Base-by-base conservation (phyloP, 805 yeast genomes). In the Barnettozyma wickerhamii region DNA sequence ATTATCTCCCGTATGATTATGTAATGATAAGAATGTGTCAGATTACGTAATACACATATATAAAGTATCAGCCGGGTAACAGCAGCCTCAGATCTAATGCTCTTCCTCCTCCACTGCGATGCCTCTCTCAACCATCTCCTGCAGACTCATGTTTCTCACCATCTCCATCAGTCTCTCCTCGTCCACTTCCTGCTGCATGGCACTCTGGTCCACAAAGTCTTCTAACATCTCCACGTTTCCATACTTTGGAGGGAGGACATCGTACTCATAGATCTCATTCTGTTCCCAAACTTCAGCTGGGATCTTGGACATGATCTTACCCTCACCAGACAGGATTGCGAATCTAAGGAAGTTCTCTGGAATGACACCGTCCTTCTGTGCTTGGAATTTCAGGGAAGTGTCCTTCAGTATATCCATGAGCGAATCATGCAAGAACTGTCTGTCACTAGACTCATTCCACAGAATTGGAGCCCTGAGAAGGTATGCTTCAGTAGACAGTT, bases 291-390 rank as follows among this genome's bases (percentile, higher is more conserved):
- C 68, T 3, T 60, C 50, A 19, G 68, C 53, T 1, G 95, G 95
- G 19, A 84, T 67, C 48, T 75, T 74, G 1, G 86, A 85, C 84
- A 84, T 78, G 1, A 81, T 71, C 31, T 77, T 72, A 19, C 77
- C 77, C 57, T 84, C 93, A 14, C 84, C 85, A 0, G 89, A 80
- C 31, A 84, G 60, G 24, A 84, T 70, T 3, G 79, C 81, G 59
- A 83, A 82, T 42, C 95, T 68, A 10, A 84, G 50, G 43, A 85
- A 65, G 52, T 82, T 84, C 5, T 62, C 53, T 1, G 91, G 89
- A 0, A 82, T 65, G 4, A 55, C 53, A 15, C 51, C 52, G 21
- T 51, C 43, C 28, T 50, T 41, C 14, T 40, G 47, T n/a, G 34
- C 35, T 10, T 33, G 43, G 40, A 35, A 32, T 19, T 45, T 47